Evolutionary conservation across 139 green algal genomes (phyloP), one percentile per base, ranked within the genome.

Genomic region (Asterochloris erici): DNA sequence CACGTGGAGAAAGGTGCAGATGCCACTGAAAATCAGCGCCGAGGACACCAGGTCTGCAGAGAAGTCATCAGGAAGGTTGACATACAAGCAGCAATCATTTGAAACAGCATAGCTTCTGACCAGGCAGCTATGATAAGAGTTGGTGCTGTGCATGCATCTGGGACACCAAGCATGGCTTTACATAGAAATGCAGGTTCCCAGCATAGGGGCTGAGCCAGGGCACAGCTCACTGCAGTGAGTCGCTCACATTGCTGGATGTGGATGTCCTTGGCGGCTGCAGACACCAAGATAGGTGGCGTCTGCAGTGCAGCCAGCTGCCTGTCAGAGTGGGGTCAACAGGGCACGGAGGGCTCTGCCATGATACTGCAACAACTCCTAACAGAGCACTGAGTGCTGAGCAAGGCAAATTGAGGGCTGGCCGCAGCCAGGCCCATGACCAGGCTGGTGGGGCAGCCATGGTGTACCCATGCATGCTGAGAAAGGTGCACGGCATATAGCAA

Each of bases 1-100:
- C 73, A 81, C 77, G 29, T 81, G 77, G 15, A 81, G 19, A 28
- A 27, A 63, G 12, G 77, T 81, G 28, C 77, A 81, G 77, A 81
- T 73, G 1, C 77, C 77, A 26, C 77, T 81, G 26, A 81, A 62
- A 63, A 81, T 81, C 15, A 81, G 24, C 14, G 27, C 28, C 10
- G 63, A n/a, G 13, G 77, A 62, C 63, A 81, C 63, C 24, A 81
- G 63, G 61, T 81, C 77, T 81, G 77, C 63, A 74, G 11, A 74
- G 27, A 17, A 62, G 26, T 17, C 0, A 74, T 4, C 14, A 54
- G 70, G 16, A 15, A 76, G 19, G 26, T 15, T 76, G 23, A 26
- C 66, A 26, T 10, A 71, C 19, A 71, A 71, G 19, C 66, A 4
- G 19, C 14, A 15, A 68, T 23, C 15, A 11, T 27, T 19, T 23